Conservation (phyloP, 192 early-diverging fungal species). For the Backusella tarrabulga region DNA sequence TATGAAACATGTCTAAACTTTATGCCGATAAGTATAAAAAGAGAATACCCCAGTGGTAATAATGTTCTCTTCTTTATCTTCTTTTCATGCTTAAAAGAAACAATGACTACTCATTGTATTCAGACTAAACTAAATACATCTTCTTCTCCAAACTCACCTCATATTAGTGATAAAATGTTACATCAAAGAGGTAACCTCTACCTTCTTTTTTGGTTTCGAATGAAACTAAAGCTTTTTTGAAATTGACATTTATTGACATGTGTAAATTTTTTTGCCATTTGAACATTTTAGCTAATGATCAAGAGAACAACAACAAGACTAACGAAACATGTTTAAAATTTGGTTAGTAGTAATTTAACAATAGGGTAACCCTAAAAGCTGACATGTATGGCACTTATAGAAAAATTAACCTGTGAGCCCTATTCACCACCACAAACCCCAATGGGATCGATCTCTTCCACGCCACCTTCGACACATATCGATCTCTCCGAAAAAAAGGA, state of each 20-base stretch:
- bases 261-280: not conserved
- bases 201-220: not conserved
- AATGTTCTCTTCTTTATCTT: not conserved
- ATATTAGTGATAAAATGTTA: not conserved
- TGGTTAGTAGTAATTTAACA: not conserved
- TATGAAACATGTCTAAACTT: not conserved
- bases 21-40: not conserved
- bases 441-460: not conserved
- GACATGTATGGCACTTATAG: not conserved
- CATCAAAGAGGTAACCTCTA: not conserved
- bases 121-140: not conserved
- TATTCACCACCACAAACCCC: constrained; percentile 16
- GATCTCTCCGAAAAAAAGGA: constrained; percentile 6
- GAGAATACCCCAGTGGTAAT: not conserved
- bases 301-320: not conserved
- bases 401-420: constrained; percentile 4
- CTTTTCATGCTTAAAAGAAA: not conserved
- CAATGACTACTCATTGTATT: not conserved
- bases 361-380: not conserved
- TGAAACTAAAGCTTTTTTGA: not conserved
- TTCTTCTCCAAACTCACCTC: not conserved
- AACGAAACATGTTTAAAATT: constrained; percentile 12
- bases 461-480: not conserved
- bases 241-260: not conserved
- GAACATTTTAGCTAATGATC: not conserved